These are phyloP conservation scores for Boletus pseudo-olivaceus DNA, from an alignment of 768 basidiomycete genomes.

Conservation along the genomic window DNA sequence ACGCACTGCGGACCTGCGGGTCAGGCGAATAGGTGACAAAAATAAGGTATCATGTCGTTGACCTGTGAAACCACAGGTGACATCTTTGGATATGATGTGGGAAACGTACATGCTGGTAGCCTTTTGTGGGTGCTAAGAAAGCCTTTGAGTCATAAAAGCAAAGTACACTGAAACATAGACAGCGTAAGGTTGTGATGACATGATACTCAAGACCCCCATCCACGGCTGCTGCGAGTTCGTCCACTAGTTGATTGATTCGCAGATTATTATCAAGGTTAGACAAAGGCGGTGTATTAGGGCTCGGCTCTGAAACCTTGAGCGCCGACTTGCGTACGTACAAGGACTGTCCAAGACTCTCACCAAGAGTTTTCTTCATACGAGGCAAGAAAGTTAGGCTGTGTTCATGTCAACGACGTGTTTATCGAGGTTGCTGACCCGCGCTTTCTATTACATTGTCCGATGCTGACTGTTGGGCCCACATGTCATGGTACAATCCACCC, in stretches of 20 bases:
- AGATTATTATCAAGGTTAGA: neutral
- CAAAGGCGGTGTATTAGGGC: too few relatives aligned
- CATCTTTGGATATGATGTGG: too few relatives aligned
- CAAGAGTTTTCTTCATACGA: neutral
- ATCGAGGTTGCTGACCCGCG: conserved; percentile 4
- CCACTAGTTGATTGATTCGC: neutral
- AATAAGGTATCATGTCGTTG: too few relatives aligned
- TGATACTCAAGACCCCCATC: neutral
- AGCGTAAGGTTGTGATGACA: too few relatives aligned
- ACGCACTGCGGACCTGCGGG: too few relatives aligned
- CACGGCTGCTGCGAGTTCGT: neutral
- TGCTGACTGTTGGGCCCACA: conserved; percentile 78
- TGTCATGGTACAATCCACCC: conserved; percentile 70
- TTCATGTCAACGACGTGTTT: neutral
- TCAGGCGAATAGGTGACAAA: too few relatives aligned
- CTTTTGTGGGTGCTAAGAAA: neutral
- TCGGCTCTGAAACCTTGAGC: neutral
- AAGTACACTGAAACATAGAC: neutral
- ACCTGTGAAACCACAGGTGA: too few relatives aligned
- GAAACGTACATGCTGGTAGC: too few relatives aligned
- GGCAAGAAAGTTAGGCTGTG: neutral
- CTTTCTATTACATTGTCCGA: conserved; percentile 27
- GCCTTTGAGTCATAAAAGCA: neutral
- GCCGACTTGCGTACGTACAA: neutral
- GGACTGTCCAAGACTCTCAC: neutral